Conservation (phyloP, 2,329 filamentous ascomycete genomes). For the Cladophialophora exuberans region DNA sequence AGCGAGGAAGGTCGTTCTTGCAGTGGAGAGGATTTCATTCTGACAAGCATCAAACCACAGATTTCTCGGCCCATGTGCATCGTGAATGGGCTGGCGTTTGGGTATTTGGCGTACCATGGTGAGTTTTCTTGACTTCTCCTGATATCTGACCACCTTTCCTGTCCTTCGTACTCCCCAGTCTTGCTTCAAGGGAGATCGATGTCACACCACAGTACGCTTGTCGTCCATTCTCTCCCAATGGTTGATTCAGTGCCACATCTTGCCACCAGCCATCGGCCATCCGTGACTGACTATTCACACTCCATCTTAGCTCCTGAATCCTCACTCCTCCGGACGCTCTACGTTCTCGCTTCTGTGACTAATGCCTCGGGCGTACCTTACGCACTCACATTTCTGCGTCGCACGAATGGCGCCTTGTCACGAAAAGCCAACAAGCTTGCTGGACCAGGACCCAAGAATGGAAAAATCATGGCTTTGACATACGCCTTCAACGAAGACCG, state of each 20-base stretch:
- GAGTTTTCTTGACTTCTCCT: not conserved
- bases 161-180: not conserved
- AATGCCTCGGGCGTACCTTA: conserved; percentile 27
- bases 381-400: conserved; percentile 26
- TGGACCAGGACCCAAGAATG: conserved; percentile 4
- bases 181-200: no score
- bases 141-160: not conserved
- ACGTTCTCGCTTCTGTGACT: conserved; percentile 20
- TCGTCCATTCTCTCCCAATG: no score
- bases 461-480: conserved; percentile 17
- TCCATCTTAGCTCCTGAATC: not conserved
- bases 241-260: not conserved
- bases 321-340: conserved; percentile 15
- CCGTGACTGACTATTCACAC: no score
- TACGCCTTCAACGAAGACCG: conserved; percentile 26
- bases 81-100: conserved; percentile 23
- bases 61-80: conserved; percentile 25
- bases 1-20: no score
- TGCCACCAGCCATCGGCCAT: no score
- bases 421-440: conserved; percentile 21
- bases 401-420: conserved; percentile 26
- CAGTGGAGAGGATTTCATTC: not conserved
- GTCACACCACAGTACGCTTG: no score
- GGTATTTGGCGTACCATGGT: conserved; percentile 23
- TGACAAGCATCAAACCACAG: not conserved